Percentiles rank a stretch among this genome's conserved stretches.
Evolutionary conservation across 2,329 filamentous ascomycete species (phyloP).

Genomic region (Calonectria hongkongensis): DNA sequence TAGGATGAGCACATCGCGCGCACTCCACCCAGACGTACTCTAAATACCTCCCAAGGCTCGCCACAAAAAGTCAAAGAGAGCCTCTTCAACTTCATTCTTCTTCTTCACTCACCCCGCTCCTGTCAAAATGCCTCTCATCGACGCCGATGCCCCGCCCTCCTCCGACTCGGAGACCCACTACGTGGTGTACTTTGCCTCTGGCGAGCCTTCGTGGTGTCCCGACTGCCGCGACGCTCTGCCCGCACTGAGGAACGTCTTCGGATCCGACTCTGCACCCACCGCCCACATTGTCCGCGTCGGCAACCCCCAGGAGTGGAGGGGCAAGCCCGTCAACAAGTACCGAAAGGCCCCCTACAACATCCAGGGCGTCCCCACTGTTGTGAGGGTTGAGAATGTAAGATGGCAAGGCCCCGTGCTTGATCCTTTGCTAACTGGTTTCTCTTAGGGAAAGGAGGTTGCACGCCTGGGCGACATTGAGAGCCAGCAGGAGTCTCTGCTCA

Average conservation of each 20-base stretch:
- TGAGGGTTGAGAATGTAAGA: conserved; percentile 53
- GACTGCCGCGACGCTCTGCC: conserved; percentile 54
- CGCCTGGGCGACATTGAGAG: conserved; percentile 54
- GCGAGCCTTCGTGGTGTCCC: conserved; percentile 56
- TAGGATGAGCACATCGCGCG: conserved; percentile 33
- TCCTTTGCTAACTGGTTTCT: neutral
- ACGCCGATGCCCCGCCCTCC: conserved; percentile 52
- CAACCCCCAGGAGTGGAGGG: conserved; percentile 50
- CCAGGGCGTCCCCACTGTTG: conserved; percentile 54
- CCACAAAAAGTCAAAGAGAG: conserved; percentile 9
- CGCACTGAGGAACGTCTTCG: conserved; percentile 52
- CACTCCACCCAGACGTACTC: conserved; percentile 23
- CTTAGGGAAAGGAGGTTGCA: conserved; percentile 52
- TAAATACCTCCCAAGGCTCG: conserved; percentile 17
- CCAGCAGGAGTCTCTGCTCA: conserved; percentile 53
- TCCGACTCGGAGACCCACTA: conserved; percentile 53
- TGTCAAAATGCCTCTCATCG: conserved; percentile 54
- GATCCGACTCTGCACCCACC: conserved; percentile 47
- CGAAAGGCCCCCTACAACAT: conserved; percentile 52
- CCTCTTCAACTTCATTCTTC: neutral
- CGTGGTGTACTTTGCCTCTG: conserved; percentile 57
- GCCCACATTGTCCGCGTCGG: conserved; percentile 55
- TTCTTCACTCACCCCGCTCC: neutral
- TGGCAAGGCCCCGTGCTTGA: no score
- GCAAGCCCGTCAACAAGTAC: conserved; percentile 53